Evolutionary conservation across 2,329 filamentous ascomycete genomes (phyloP), one percentile per base, ranked within the genome.

Genomic region (Fusarium beomiforme): DNA sequence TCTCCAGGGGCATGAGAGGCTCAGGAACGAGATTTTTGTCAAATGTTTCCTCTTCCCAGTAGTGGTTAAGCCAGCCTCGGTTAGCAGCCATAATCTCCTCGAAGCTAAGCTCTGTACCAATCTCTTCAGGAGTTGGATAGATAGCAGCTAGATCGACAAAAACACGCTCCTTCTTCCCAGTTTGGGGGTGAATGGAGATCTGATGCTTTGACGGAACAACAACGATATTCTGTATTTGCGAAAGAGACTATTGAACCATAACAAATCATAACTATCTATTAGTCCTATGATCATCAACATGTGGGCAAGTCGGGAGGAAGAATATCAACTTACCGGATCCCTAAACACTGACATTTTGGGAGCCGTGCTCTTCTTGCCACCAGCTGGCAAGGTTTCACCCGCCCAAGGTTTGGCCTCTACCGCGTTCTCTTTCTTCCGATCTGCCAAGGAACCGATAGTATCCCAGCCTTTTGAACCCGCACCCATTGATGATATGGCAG

Each of bases 261-360:
- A 82, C 79, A 77, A 82, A 74, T 81, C 79, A 78, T 75, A 78
- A 76, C 72, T 76, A 78, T 89, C 88, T 82, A 95, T 98, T 97
- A 98, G 95, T 97, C 94, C 95, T 98, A 89, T 89, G 86, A 88
- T 90, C 87, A 94, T 96, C 93, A 96, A 96, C 89, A 94, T 86
- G 81, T 87, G 87, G 85, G 79, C 83, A 82, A 79, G 81, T 80
- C 79, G 75, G 77, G 74, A 71, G 74, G 70, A 71, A 75, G 71
- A 70, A 72, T 75, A 79, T 79, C 74, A 72, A 76, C 81, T 76
- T 92, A 99, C 96, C 92, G 92, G 86, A 86, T 99, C 96, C 86
- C 93, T 95, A 86, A 98, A 99, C 47, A 99, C 89, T 78, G 91
- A 86, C 90, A 99, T 92, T 86, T 98, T 98, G 58, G 91, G 87